Percentiles rank a stretch among this genome's conserved stretches.
Evolutionary conservation across 2,329 filamentous ascomycete genomes (phyloP).

Genomic region (Colletotrichum tropicicola): DNA sequence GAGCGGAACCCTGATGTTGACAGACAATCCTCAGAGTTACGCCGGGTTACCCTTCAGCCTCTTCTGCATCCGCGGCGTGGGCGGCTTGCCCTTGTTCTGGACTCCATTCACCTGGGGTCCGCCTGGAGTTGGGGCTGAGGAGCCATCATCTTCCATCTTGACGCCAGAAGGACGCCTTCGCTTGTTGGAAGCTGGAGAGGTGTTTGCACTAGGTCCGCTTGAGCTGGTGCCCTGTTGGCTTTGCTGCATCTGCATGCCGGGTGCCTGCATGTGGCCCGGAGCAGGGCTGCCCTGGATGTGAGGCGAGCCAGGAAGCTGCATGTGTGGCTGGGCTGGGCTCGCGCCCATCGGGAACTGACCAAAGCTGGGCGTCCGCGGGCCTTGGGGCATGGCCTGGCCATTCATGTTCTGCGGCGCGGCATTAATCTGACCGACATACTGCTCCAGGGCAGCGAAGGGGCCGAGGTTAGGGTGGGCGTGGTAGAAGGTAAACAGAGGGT

Average conservation of each 20-base stretch:
- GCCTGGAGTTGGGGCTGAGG: conserved; percentile 58
- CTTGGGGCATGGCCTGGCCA: conserved; percentile 58
- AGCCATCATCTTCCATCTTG: conserved; percentile 64
- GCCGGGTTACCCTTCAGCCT: conserved; percentile 58
- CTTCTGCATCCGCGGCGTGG: conserved; percentile 66
- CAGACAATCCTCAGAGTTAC: conserved; percentile 32
- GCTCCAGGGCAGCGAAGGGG: conserved; percentile 67
- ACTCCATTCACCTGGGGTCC: conserved; percentile 62
- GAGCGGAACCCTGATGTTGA: conserved; percentile 18
- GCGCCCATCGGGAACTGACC: conserved; percentile 66
- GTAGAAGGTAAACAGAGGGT: conserved; percentile 67
- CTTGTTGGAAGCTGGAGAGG: conserved; percentile 69
- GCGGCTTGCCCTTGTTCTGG: conserved; percentile 59
- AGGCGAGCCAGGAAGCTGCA: conserved; percentile 70
- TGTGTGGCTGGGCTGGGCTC: conserved; percentile 67
- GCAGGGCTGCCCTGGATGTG: conserved; percentile 68
- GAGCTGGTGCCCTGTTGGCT: conserved; percentile 75
- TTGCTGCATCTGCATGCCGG: conserved; percentile 72
- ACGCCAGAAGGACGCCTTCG: conserved; percentile 65
- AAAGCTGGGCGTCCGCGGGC: conserved; percentile 63
- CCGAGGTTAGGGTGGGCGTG: conserved; percentile 62
- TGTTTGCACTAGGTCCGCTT: conserved; percentile 73
- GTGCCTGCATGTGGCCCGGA: conserved; percentile 69
- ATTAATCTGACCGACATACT: conserved; percentile 64
- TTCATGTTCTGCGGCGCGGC: conserved; percentile 50